phyloP scores from a whole-genome alignment of 2,329 filamentous ascomycete genomes.

The Penicillium sp. region DNA sequence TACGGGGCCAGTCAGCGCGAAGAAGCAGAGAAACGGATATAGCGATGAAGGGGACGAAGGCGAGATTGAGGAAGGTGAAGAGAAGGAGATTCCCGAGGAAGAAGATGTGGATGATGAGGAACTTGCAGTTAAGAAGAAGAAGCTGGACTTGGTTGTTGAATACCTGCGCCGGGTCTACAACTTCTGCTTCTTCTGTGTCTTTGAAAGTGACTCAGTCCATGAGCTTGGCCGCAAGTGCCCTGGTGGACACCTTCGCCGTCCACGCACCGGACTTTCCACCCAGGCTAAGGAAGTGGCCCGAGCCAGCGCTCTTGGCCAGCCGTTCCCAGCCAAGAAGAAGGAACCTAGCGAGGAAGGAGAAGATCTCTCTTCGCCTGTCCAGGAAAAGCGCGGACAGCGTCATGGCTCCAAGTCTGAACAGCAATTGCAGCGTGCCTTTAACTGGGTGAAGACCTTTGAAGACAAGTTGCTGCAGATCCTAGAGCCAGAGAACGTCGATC shows the following conservation, averaged over 20 bases:
- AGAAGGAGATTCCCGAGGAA: slow-evolving; percentile 65
- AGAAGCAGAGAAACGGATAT: slow-evolving; percentile 58
- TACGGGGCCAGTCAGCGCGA: slow-evolving; percentile 39
- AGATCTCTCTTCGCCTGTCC: slow-evolving; percentile 62
- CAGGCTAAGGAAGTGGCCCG: slow-evolving; percentile 80
- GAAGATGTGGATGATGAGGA: slow-evolving; percentile 86
- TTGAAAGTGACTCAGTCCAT: slow-evolving; percentile 95
- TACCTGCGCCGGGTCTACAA: slow-evolving; percentile 96
- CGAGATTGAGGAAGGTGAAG: slow-evolving; percentile 76
- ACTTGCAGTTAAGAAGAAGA: slow-evolving; percentile 89
- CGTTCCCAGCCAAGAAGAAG: slow-evolving; percentile 80
- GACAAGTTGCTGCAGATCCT: slow-evolving; percentile 93
- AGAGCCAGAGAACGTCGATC: slow-evolving; percentile 81
- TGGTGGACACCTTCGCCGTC: slow-evolving; percentile 91
- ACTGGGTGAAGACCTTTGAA: slow-evolving; percentile 98
- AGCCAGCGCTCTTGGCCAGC: slow-evolving; percentile 77
- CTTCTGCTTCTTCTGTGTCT: slow-evolving; percentile 99
- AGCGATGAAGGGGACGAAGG: slow-evolving; percentile 48
- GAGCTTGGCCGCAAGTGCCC: slow-evolving; percentile 94
- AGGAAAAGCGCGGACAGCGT: slow-evolving; percentile 71
- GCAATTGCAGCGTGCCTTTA: slow-evolving; percentile 90
- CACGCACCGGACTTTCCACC: slow-evolving; percentile 77
- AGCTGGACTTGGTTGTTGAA: slow-evolving; percentile 90
- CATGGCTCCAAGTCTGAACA: slow-evolving; percentile 76
- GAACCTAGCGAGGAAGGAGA: slow-evolving; percentile 62